Base-by-base conservation (phyloP, 139 green algal genomes). In the Coelastrella sp. region DNA sequence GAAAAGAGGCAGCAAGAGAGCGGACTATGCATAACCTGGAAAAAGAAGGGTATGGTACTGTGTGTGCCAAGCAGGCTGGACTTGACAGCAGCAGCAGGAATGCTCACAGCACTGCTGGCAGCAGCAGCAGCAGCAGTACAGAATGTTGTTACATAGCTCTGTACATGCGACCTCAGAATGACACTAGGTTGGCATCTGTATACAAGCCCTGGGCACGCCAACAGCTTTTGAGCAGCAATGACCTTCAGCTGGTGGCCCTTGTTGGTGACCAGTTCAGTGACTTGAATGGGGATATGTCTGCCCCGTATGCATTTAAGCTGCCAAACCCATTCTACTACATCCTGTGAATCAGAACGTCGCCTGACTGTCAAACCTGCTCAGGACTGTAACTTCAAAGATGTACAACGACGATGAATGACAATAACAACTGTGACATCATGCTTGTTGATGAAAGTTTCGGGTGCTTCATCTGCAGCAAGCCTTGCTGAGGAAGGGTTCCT, bases 301-400 rank as follows among this genome's bases (percentile, higher is more conserved):
- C 68, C 1, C 74, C 76, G 9, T 85, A 91, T 17, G 93, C 91
- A 0, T 95, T 93, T 82, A 96, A 96, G 87, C 92, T 96, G 87
- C 94, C 94, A 22, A 96, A 96, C 87, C 93, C 93, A 8, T 91
- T 95, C 60, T 94, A 95, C 87, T 92, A 92, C 58, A 94, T 95
- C 57, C 78, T 96, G 49, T 95, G 76, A 91, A 63, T 24, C 72
- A 78, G 22, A 78, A 49, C 35, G 35, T 49, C 35, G 3, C 35
- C 35, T 49, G 14, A 73, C 65, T 73, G 65, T 49, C 35, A 73
- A 73, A 15, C 65, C 65, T 73, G 65, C 15, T 17, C 65, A 73
- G 15, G 65, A 17, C 15, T 73, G 65, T 73, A 73, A 73, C 65
- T 17, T 49, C 35, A 3, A 1, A 49, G 35, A 49, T 49, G 3